Base-by-base conservation (phyloP, 495 filamentous ascomycete genomes). In the Podospora pseudopauciseta region DNA sequence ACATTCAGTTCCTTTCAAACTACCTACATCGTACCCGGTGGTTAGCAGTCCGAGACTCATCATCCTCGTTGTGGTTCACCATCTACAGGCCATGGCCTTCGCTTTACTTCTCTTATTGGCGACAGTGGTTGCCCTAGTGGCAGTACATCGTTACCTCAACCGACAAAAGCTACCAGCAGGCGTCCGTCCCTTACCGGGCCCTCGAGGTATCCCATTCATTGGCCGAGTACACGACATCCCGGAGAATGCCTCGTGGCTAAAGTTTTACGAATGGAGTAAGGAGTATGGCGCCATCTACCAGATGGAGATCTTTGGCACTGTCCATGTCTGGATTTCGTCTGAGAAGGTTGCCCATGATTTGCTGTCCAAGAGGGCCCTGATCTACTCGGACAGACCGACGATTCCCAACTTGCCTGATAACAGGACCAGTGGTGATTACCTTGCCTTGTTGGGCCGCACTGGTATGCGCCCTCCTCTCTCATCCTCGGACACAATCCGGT, bases 271-370 rank as follows among this genome's bases (percentile, higher is more conserved):
- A 69, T 91, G 88, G 89, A 81, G 81, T 56, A 80, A 86, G 59
- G 74, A 83, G 67, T 90, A 88, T 70, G 89, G 88, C 0, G 85
- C 86, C 3, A 85, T 91, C 55, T 90, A 88, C 72, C 80, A 86
- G 68, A 79, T 85, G 19, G 78, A 86, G 60, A 81, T 88, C 15
- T 87, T 85, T 39, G 86, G 86, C 15, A 80, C 78, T 57, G 81
- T 80, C 19, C 81, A 87, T 61, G 85, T 90, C 54, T 85, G 88
- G 75, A 85, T 91, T 34, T 86, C 85, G 0, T 83, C 82, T 7
- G 86, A 87, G 34, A 74, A 82, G 27, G 78, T 87, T 5, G 85
- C 87, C 18, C 77, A 83, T 23, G 87, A 90, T 23, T 76, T 91
- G 0, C 79, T 91, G 3, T 83, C 87, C n/a, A 83, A 84, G 63